Base-by-base conservation (phyloP, 331 rosid species). In the Acacia concinna region DNA sequence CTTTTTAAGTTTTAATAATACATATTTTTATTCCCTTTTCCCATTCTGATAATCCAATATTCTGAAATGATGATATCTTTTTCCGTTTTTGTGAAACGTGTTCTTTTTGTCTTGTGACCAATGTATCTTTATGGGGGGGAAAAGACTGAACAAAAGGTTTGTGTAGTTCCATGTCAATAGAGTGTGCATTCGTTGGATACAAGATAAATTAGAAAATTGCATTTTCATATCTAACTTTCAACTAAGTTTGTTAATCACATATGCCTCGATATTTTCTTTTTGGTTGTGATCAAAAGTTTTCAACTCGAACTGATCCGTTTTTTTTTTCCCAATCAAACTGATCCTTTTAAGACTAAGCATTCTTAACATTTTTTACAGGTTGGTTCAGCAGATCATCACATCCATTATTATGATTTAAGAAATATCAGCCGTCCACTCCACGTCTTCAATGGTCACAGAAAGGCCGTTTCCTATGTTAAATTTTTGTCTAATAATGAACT, bases 371-470 rank as follows among this genome's bases (percentile, higher is more conserved):
- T 68, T 81, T 20, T 78, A 21, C 75, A 95, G 99, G 97, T 93
- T 87, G 99, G 99, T 43, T 95, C 97, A 54, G 99, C 99, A 75
- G 98, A 95, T 52, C 99, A 93, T 84, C 93, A 93, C 85, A 91
- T 95, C 71, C 97, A 95, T 91, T 95, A 90, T 83, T 95, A 93
- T 84, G 99, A 95, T 87, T 75, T 95, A 83, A 87, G 99, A 85
- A 93, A 93, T 77, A 79, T 72, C 60, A 91, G 96, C 68, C 94
- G 88, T 30, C 98, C 98, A 7, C 90, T 95, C 77, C 97, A 93
- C 59, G 91, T 93, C 78, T 95, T 95, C 87, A 88, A 84, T 32
- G 99, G 99, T 82, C 99, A 95, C 86, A 87, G 77, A 82, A 95
- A 95, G 79, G 83, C 99, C n/a, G 99, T 93, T 68, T 95, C 99